Percentiles rank a stretch among this genome's conserved stretches.
Evolutionary conservation across 805 yeast genomes (phyloP).

Genomic region (Suhomyces xylopsoci): DNA sequence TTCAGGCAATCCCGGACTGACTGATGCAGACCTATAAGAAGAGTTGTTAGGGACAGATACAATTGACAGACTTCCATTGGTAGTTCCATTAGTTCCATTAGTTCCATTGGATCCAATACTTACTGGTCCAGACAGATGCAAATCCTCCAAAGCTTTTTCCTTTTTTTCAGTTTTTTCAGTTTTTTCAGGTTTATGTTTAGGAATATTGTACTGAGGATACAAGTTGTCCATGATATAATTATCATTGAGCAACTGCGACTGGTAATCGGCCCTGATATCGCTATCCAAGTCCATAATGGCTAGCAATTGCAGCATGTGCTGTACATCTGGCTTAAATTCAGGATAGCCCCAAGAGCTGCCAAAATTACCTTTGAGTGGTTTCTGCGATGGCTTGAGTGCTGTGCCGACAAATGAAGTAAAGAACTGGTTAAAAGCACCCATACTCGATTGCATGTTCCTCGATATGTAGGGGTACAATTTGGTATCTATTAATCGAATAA

Average conservation of each 20-base stretch:
- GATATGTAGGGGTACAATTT: conserved; percentile 2
- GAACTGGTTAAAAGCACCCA: neutral
- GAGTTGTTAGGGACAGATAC: neutral
- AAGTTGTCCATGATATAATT: neutral
- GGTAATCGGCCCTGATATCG: neutral
- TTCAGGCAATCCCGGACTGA: neutral
- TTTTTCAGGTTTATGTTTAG: too few species aligned
- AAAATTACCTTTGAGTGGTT: neutral
- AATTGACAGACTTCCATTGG: too few species aligned
- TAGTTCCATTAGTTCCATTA: too few species aligned
- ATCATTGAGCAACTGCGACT: neutral
- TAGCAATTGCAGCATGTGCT: neutral
- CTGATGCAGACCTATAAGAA: neutral
- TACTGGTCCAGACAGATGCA: too few species aligned
- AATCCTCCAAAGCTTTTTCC: too few species aligned
- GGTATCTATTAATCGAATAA: neutral
- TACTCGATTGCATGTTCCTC: neutral
- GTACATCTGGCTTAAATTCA: neutral
- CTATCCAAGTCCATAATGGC: neutral
- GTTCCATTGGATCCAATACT: too few species aligned
- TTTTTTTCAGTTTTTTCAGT: too few species aligned
- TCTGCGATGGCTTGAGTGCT: neutral
- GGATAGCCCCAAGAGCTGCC: too few species aligned
- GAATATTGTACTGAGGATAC: neutral
- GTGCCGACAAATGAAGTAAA: neutral